phyloP scores from a whole-genome alignment of 345 rosid genomes.

The Moringa oleifera region DNA sequence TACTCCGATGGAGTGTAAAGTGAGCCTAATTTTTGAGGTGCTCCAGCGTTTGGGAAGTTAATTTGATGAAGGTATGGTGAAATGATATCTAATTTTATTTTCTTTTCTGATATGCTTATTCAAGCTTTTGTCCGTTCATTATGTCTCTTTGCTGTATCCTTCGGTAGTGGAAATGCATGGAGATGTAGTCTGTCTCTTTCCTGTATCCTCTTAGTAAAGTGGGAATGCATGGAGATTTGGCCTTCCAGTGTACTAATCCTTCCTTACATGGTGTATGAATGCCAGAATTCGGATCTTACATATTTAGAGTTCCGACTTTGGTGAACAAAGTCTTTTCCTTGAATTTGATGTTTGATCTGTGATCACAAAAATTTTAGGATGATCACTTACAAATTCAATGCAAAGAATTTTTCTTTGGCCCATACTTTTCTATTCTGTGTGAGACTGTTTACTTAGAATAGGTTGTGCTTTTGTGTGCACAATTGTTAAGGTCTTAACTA shows the following conservation, averaged over 20 bases:
- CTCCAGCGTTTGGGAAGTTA: conserved; percentile 19
- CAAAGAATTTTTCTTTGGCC: no score
- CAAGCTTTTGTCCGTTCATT: conserved; percentile 1
- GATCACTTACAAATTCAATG: no score
- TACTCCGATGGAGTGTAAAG: conserved; percentile 15
- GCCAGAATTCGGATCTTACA: not conserved
- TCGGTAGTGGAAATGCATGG: not conserved
- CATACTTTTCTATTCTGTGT: no score
- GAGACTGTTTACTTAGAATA: no score
- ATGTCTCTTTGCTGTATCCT: conserved; percentile 12
- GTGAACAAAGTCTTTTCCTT: not conserved
- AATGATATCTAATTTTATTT: conserved; percentile 19
- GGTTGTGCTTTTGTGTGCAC: no score
- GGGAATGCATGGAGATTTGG: not conserved
- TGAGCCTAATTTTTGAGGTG: conserved; percentile 46
- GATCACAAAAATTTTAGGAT: no score
- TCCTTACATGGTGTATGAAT: not conserved
- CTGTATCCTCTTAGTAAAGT: conserved; percentile 7
- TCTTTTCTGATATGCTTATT: not conserved
- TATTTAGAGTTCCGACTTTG: not conserved
- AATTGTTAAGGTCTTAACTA: no score
- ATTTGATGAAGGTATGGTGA: conserved; percentile 17
- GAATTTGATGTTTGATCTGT: not conserved
- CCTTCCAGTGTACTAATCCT: conserved; percentile 1
- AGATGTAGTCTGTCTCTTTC: conserved; percentile 8